phyloP scores from a whole-genome alignment of 2,329 filamentous ascomycete species.

The Aspergillus brasiliensis region DNA sequence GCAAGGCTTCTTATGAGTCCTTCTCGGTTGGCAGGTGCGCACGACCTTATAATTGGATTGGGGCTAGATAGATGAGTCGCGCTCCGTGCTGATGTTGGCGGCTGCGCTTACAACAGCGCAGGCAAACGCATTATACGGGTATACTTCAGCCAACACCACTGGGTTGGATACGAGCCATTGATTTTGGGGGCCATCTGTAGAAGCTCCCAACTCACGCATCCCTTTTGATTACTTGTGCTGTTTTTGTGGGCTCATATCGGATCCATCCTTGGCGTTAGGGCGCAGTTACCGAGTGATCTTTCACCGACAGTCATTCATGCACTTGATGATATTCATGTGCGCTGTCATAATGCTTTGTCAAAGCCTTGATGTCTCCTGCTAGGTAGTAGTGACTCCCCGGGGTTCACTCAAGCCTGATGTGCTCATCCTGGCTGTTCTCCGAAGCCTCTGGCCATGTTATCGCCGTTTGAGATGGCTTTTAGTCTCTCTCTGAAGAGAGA shows the following conservation, averaged over 20 bases:
- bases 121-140: conserved; percentile 46
- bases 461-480: not conserved
- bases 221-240: not conserved
- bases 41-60: conserved; percentile 43
- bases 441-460: not conserved
- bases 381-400: not conserved
- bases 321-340: not conserved
- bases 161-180: not conserved
- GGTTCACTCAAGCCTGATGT: not conserved
- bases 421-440: too few relatives aligned
- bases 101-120: conserved; percentile 45
- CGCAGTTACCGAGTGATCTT: not conserved
- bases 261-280: not conserved
- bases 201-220: too few relatives aligned
- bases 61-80: conserved; percentile 48
- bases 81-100: conserved; percentile 46
- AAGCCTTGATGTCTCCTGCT: not conserved
- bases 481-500: too few relatives aligned
- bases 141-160: conserved; percentile 39
- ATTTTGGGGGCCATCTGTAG: not conserved
- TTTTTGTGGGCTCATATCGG: not conserved
- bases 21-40: conserved; percentile 9
- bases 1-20: not conserved
- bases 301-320: not conserved
- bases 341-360: not conserved